phyloP scores from a whole-genome alignment of 1,284 basidiomycete species.

The Cystobasidiaceae sp. region DNA sequence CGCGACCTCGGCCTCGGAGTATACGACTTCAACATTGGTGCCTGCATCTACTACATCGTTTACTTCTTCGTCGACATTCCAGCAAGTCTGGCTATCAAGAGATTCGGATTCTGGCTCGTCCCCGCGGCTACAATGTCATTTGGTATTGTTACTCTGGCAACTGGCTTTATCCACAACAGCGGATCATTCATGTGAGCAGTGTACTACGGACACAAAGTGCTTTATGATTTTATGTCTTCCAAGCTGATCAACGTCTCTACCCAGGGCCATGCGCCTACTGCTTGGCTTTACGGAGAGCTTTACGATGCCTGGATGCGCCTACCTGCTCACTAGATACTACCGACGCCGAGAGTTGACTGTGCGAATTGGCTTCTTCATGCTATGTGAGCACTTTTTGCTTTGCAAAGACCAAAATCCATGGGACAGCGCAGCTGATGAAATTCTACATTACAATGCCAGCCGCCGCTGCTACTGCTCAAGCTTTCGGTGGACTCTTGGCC shows the following conservation, averaged over 20 bases:
- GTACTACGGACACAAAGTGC: neutral
- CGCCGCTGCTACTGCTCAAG: slow-evolving; percentile 28
- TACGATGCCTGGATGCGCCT: slow-evolving; percentile 43
- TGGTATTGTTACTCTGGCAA: slow-evolving; percentile 40
- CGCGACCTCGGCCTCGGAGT: slow-evolving; percentile 17
- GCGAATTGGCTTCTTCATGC: slow-evolving; percentile 38
- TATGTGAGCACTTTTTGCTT: too few relatives aligned
- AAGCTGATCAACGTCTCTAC: too few relatives aligned
- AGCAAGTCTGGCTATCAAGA: slow-evolving; percentile 36
- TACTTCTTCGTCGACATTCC: slow-evolving; percentile 40
- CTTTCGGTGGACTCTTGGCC: slow-evolving; percentile 32
- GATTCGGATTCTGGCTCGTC: slow-evolving; percentile 38
- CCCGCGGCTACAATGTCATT: slow-evolving; percentile 33
- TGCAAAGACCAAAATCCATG: too few relatives aligned
- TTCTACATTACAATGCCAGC: too few relatives aligned
- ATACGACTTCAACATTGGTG: slow-evolving; percentile 31
- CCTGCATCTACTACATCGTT: slow-evolving; percentile 28
- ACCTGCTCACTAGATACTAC: slow-evolving; percentile 42
- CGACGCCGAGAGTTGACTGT: slow-evolving; percentile 37
- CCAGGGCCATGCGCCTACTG: slow-evolving; percentile 36
- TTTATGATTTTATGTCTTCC: too few relatives aligned
- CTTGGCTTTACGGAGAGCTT: slow-evolving; percentile 40
- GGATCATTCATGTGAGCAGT: slow-evolving; percentile 31
- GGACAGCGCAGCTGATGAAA: neutral
- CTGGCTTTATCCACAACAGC: slow-evolving; percentile 39